Evolutionary conservation across 805 yeast genomes (phyloP).

Genomic region (Cyberlindnera amylophila): DNA sequence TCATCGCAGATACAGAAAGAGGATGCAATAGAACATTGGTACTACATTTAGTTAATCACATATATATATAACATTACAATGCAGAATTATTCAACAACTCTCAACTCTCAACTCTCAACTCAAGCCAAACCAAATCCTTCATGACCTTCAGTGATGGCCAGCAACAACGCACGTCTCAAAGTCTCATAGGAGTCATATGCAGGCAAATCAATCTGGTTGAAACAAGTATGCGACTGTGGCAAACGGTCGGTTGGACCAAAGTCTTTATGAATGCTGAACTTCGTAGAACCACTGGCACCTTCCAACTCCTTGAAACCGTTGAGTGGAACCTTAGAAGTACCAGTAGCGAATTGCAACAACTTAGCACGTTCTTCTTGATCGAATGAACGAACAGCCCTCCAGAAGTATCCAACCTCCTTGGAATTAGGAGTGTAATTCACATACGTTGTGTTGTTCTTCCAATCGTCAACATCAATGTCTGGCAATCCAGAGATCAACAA

Average conservation of each 20-base stretch:
- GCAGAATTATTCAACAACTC: not conserved
- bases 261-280: conserved; percentile 86
- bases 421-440: conserved; percentile 79
- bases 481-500: conserved; percentile 91
- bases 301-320: conserved; percentile 88
- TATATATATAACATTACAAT: not conserved
- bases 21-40: too few relatives aligned
- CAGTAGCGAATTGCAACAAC: conserved; percentile 91
- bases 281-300: conserved; percentile 82
- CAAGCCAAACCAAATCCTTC: conserved; percentile 92
- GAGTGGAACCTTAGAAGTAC: conserved; percentile 93
- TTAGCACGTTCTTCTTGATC: conserved; percentile 93
- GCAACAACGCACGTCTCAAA: conserved; percentile 69
- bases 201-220: conserved; percentile 91
- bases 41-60: too few relatives aligned
- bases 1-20: too few relatives aligned
- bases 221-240: conserved; percentile 96
- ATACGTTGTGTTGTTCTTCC: conserved; percentile 84
- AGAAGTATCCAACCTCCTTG: conserved; percentile 90
- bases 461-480: conserved; percentile 91
- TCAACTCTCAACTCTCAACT: not conserved
- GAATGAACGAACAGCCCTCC: conserved; percentile 96
- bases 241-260: conserved; percentile 81
- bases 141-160: conserved; percentile 91
- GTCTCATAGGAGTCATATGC: conserved; percentile 88